phyloP scores from a whole-genome alignment of 306 rosid species.

The Acacia confusa region DNA sequence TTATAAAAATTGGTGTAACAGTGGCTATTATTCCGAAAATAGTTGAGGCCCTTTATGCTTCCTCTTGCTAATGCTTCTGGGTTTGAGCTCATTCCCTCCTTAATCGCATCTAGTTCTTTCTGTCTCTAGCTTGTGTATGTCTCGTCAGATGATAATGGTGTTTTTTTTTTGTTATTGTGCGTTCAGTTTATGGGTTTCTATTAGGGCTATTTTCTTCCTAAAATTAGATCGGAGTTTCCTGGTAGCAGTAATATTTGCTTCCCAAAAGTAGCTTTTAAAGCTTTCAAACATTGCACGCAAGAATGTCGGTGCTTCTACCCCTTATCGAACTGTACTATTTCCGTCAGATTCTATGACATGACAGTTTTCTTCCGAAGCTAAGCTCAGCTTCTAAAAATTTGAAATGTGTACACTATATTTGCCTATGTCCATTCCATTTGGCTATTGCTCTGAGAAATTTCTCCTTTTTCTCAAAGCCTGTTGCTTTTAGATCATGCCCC shows the following conservation, averaged over 20 bases:
- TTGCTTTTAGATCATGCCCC: not conserved
- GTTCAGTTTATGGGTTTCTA: constrained; percentile 7
- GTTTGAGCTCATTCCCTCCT: constrained; percentile 49
- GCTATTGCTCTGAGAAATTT: not conserved
- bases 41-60: constrained; percentile 29
- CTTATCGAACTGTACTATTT: not conserved
- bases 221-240: constrained; percentile 26
- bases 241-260: constrained; percentile 1
- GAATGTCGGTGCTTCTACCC: constrained; percentile 42
- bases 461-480: not conserved
- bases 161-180: not conserved
- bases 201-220: not conserved
- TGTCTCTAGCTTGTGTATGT: not conserved
- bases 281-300: constrained; percentile 8
- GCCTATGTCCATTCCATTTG: no score
- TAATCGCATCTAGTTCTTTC: not conserved
- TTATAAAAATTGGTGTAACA: no score
- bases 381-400: not conserved
- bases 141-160: not conserved
- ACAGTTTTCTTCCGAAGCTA: constrained; percentile 5
- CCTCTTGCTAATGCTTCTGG: constrained; percentile 59
- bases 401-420: not conserved
- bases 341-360: constrained; percentile 1
- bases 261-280: not conserved
- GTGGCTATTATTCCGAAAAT: no score